Percentiles rank a stretch among this genome's conserved stretches.
phyloP scores from a whole-genome alignment of 2,329 filamentous ascomycete species.

The Reticulascus tulasneorum region DNA sequence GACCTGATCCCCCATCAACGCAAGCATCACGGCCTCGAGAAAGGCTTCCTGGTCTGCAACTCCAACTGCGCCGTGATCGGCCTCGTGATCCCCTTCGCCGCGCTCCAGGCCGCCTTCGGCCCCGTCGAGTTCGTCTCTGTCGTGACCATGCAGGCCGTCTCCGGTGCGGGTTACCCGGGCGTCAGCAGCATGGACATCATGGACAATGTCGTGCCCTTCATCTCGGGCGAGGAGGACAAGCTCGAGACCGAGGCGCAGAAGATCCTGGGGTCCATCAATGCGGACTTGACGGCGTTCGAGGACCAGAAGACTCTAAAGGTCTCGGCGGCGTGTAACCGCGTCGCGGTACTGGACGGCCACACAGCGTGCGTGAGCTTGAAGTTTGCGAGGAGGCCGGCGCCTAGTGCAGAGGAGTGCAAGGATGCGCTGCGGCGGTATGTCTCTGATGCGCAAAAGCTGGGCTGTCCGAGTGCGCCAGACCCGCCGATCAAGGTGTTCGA shows the following conservation, averaged over 20 bases:
- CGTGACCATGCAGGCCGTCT: constrained; percentile 92
- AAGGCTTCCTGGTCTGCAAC: constrained; percentile 95
- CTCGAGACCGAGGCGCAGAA: constrained; percentile 92
- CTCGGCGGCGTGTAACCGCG: constrained; percentile 86
- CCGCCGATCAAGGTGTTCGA: constrained; percentile 86
- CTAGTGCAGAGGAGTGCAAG: constrained; percentile 71
- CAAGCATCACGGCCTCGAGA: constrained; percentile 64
- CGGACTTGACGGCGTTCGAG: constrained; percentile 67
- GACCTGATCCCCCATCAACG: constrained; percentile 87
- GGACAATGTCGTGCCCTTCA: constrained; percentile 94
- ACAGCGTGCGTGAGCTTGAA: constrained; percentile 87
- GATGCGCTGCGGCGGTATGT: constrained; percentile 76
- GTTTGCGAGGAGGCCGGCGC: constrained; percentile 72
- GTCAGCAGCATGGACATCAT: constrained; percentile 93
- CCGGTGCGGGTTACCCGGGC: constrained; percentile 85
- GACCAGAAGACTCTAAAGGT: constrained; percentile 73
- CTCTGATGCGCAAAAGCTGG: constrained; percentile 75
- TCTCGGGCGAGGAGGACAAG: constrained; percentile 92
- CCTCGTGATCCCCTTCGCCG: constrained; percentile 90
- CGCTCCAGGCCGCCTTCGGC: constrained; percentile 81
- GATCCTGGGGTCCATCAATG: constrained; percentile 77
- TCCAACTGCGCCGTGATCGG: constrained; percentile 98
- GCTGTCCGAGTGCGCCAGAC: constrained; percentile 80
- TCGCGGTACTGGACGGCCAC: constrained; percentile 93
- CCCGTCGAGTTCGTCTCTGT: constrained; percentile 72